Base-by-base conservation (phyloP, 1,284 basidiomycete genomes). In the Puccinia horiana region DNA sequence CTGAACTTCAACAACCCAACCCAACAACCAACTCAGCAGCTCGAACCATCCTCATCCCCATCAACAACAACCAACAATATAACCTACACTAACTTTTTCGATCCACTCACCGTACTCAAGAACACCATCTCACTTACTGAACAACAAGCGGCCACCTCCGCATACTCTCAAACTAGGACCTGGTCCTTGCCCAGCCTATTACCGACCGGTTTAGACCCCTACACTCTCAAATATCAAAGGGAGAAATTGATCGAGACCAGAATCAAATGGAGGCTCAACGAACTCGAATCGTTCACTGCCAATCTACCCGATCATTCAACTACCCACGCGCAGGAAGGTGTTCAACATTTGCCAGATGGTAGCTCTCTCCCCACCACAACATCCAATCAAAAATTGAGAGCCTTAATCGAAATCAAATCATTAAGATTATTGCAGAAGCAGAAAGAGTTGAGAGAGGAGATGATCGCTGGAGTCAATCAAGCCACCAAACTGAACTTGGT, bases 371-470 rank as follows among this genome's bases (percentile, higher is more conserved):
- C 23, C 42, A 47, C 37, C 11, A 76, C 84, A 85, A 67, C 84
- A 81, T 85, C 37, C 83, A 77, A 67, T 67, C 76, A 86, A 85
- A 96, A 96, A 86, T 89, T 98, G 26, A 92, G 92, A 77, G 94
- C 95, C 0, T 89, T 96, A 80, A 98, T 99, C 85, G 96, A 99
- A 88, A 92, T 98, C 86, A 97, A 98, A 87, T 91, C 92, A 12
- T 90, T 99, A n/a, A 92, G 93, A 26, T 90, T 99, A 29, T 90
- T 97, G 37, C 93, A 95, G 82, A 96, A 95, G 87, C 97, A 99
- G 86, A 91, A 93, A 37, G 89, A 91, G 40, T 89, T 98, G 85
- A 92, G 96, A 6, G 93, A 95, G 44, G 91, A 93, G 84, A 91
- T 98, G 49, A 92, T 96, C 3, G 92, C 94, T 84, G 92, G 93